Conservation (phyloP, 2,329 filamentous ascomycete species). For the Nemania diffusa region DNA sequence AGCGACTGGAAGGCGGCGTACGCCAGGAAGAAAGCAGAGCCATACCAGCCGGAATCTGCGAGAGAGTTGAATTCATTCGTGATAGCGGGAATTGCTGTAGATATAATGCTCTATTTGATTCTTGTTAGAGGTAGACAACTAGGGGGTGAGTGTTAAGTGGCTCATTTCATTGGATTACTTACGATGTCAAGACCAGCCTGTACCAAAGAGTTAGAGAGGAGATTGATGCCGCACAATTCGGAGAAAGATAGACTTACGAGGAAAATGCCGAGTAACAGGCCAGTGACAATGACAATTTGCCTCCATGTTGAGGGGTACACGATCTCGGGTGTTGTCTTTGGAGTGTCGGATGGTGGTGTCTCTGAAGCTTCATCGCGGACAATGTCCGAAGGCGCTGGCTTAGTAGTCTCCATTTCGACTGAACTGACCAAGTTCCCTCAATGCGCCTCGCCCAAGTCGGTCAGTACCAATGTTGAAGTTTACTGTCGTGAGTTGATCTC, state of each 20-base stretch:
- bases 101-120: slow-evolving; percentile 32
- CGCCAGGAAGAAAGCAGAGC: slow-evolving; percentile 48
- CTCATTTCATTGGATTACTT: background rate
- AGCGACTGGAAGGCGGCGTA: slow-evolving; percentile 49
- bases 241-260: slow-evolving; percentile 14
- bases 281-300: slow-evolving; percentile 21
- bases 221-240: background rate
- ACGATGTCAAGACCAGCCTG: slow-evolving; percentile 31
- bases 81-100: slow-evolving; percentile 39
- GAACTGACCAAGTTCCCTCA: background rate
- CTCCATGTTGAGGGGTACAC: slow-evolving; percentile 21
- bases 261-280: slow-evolving; percentile 23
- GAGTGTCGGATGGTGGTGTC: background rate
- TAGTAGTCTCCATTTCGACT: background rate
- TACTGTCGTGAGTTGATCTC: background rate
- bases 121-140: background rate
- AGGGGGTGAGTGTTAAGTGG: background rate
- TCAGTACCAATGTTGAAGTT: background rate
- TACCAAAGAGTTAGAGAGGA: background rate
- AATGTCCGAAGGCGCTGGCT: background rate
- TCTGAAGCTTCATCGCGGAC: background rate
- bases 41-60: slow-evolving; percentile 52
- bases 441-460: background rate
- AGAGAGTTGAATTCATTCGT: slow-evolving; percentile 46
- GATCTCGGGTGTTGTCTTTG: background rate